A percentile compares a stretch with the other conserved stretches of the same genome.
These are phyloP conservation scores for Cutaneotrichosporon sp. DNA, from an alignment of 1,284 basidiomycete genomes.

Conservation along the genomic window DNA sequence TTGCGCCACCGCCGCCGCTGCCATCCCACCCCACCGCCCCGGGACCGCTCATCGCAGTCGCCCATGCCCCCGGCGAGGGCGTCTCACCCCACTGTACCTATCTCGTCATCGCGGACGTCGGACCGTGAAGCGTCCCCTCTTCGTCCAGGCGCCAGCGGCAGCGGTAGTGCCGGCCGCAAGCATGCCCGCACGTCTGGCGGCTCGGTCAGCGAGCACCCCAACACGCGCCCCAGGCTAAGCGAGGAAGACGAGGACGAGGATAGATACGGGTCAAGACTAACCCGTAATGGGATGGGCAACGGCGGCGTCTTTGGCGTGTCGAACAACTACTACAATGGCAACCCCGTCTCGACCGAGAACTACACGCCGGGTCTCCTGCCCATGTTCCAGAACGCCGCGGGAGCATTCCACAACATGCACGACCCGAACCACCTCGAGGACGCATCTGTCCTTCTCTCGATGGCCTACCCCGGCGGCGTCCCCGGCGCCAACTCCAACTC, in stretches of 20 bases:
- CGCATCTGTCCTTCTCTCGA: conserved; percentile 50
- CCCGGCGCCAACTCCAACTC: conserved; percentile 20
- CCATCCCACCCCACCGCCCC: conserved; percentile 50
- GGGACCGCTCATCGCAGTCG: conserved; percentile 42
- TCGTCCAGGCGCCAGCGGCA: conserved; percentile 14
- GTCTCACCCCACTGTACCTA: conserved; percentile 44
- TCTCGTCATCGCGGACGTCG: conserved; percentile 46
- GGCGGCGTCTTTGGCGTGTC: conserved; percentile 39
- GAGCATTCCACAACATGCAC: conserved; percentile 36
- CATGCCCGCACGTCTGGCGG: conserved; percentile 27
- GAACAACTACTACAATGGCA: conserved; percentile 30
- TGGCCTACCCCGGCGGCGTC: conserved; percentile 50
- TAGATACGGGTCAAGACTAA: conserved; percentile 34
- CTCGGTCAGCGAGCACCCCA: conserved; percentile 14
- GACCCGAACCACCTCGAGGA: conserved; percentile 51
- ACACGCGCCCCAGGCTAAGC: conserved; percentile 14
- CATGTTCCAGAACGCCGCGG: conserved; percentile 39
- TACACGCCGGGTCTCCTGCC: conserved; percentile 47
- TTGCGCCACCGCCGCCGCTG: conserved; percentile 53
- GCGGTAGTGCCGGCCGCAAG: conserved; percentile 28
- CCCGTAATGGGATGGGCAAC: conserved; percentile 41
- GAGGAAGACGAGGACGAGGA: conserved; percentile 39
- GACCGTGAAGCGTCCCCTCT: conserved; percentile 39
- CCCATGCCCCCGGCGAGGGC: conserved; percentile 36
- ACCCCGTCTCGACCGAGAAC: conserved; percentile 28